Percentiles rank a stretch among this genome's conserved stretches.
Evolutionary conservation across 2,329 filamentous ascomycete genomes (phyloP).

Genomic region (Talaromyces verruculosus): DNA sequence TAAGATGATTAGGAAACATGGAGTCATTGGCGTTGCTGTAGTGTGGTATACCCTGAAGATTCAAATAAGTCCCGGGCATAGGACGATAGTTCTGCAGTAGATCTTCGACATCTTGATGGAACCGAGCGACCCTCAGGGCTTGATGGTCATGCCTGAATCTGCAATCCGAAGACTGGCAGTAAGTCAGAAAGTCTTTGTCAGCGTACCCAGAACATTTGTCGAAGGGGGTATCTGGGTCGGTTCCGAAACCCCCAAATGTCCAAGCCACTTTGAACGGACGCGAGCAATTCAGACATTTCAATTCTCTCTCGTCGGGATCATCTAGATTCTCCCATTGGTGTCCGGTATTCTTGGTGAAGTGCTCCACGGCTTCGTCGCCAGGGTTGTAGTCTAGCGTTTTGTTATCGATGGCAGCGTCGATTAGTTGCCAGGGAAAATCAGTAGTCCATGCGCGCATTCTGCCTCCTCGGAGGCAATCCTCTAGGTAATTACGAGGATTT

Average conservation of each 20-base stretch:
- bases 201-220: slow-evolving; percentile 34
- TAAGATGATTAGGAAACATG: slow-evolving; percentile 10
- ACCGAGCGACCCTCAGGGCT: slow-evolving; percentile 61
- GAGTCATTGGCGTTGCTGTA: neutral
- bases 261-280: slow-evolving; percentile 53
- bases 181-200: slow-evolving; percentile 49
- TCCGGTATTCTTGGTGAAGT: slow-evolving; percentile 53
- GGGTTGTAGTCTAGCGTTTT: slow-evolving; percentile 58
- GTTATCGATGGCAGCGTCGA: slow-evolving; percentile 60
- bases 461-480: slow-evolving; percentile 66
- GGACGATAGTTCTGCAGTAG: slow-evolving; percentile 53
- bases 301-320: slow-evolving; percentile 49
- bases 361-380: slow-evolving; percentile 43
- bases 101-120: slow-evolving; percentile 55
- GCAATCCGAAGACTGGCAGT: slow-evolving; percentile 54
- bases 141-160: slow-evolving; percentile 55
- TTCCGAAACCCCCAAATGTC: slow-evolving; percentile 49
- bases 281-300: slow-evolving; percentile 60
- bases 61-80: slow-evolving; percentile 68
- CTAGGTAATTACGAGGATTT: slow-evolving; percentile 71
- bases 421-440: slow-evolving; percentile 65
- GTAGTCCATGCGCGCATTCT: slow-evolving; percentile 59
- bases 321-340: slow-evolving; percentile 61
- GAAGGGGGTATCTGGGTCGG: slow-evolving; percentile 29
- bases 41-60: slow-evolving; percentile 53